Conservation (phyloP, 192 early-diverging fungal species). For the Thamnidium elegans region DNA sequence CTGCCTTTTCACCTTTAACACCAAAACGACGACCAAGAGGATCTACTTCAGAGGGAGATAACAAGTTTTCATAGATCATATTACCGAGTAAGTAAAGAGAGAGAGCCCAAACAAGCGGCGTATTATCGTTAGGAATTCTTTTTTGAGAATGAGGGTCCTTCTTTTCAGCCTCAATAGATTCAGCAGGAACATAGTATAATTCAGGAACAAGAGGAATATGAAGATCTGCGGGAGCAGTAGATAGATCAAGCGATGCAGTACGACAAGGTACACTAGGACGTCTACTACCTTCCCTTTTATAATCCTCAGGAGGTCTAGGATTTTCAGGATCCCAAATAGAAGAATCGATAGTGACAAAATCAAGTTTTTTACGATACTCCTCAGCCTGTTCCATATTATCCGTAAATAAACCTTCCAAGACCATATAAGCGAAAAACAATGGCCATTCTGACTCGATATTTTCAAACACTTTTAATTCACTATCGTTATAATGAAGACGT, state of each 20-base stretch:
- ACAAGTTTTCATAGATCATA: slow-evolving; percentile 71
- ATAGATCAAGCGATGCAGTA: neutral
- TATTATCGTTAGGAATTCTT: slow-evolving; percentile 79
- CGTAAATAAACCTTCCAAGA: slow-evolving; percentile 76
- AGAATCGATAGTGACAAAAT: slow-evolving; percentile 71
- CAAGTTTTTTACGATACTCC: slow-evolving; percentile 66
- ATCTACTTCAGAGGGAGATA: slow-evolving; percentile 78
- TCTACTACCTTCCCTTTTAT: neutral
- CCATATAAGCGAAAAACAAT: slow-evolving; percentile 84
- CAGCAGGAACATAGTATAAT: slow-evolving; percentile 78
- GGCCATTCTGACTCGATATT: slow-evolving; percentile 89
- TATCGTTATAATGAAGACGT: slow-evolving; percentile 78
- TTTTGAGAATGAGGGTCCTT: slow-evolving; percentile 64
- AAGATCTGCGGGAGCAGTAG: slow-evolving; percentile 21
- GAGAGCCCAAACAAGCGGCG: slow-evolving; percentile 86
- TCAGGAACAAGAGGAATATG: slow-evolving; percentile 63
- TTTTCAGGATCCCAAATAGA: slow-evolving; percentile 37
- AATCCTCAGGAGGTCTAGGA: slow-evolving; percentile 11
- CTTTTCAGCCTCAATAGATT: slow-evolving; percentile 69
- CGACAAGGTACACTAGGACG: slow-evolving; percentile 6
- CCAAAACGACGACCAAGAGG: slow-evolving; percentile 74
- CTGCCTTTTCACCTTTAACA: slow-evolving; percentile 46
- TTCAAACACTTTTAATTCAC: slow-evolving; percentile 81
- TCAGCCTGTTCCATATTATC: slow-evolving; percentile 63
- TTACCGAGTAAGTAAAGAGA: slow-evolving; percentile 75